A percentile compares a stretch with the other conserved stretches of the same genome.
Evolutionary conservation across 1,284 basidiomycete genomes (phyloP).

Genomic region (Stygiomarasmius scandens): DNA sequence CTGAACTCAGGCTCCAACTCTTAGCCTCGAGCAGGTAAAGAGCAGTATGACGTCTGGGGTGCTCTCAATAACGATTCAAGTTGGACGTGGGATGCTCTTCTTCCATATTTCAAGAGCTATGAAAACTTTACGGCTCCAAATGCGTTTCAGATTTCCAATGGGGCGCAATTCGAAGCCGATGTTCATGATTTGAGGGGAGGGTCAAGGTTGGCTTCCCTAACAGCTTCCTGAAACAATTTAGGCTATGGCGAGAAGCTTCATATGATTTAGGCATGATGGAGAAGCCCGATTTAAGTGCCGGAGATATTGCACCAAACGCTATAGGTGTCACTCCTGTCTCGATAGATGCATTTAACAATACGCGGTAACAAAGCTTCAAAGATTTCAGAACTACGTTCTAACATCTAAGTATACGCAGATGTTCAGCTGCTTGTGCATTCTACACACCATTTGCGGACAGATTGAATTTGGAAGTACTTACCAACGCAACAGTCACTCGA

Average conservation of each 20-base stretch:
- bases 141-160: neutral
- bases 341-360: neutral
- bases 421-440: slow-evolving; percentile 18
- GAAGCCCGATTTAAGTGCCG: neutral
- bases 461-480: slow-evolving; percentile 26
- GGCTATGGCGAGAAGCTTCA: neutral
- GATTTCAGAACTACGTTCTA: neutral
- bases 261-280: neutral
- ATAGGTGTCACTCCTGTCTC: neutral
- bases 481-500: slow-evolving; percentile 24
- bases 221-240: neutral
- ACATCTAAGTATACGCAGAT: neutral
- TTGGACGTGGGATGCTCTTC: slow-evolving; percentile 33
- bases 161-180: neutral
- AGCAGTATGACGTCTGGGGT: slow-evolving; percentile 34
- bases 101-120: slow-evolving; percentile 33
- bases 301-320: neutral
- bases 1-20: no score
- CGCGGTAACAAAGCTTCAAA: neutral
- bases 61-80: slow-evolving; percentile 30
- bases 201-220: neutral
- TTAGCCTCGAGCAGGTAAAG: slow-evolving; percentile 27
- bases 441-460: slow-evolving; percentile 19
- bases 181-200: neutral
- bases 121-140: slow-evolving; percentile 28